Conservation (phyloP, 75 land plant genomes). For the Cryptomeria japonica region DNA sequence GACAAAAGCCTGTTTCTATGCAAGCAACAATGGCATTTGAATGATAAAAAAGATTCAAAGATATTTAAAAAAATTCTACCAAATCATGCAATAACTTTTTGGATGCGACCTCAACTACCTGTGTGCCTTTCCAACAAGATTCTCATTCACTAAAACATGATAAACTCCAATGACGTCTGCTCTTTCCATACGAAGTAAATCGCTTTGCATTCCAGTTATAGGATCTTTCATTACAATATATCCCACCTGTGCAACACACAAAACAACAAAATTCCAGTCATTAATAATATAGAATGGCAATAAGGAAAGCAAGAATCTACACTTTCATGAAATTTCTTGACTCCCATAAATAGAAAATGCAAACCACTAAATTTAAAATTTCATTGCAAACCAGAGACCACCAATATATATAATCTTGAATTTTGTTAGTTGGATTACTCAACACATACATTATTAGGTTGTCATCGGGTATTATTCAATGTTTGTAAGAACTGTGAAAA, state of each 20-base stretch:
- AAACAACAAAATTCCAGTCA: neutral
- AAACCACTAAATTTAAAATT: no score
- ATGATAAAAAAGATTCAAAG: constrained; percentile 7
- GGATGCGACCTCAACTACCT: constrained; percentile 45
- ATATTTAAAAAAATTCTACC: neutral
- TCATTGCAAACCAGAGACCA: no score
- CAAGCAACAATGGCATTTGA: neutral
- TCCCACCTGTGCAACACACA: constrained; percentile 52
- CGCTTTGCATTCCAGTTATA: constrained; percentile 43
- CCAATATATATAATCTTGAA: no score
- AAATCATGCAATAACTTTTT: neutral
- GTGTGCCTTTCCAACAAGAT: constrained; percentile 47
- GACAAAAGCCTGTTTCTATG: neutral
- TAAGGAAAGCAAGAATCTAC: neutral
- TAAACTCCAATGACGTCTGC: constrained; percentile 74
- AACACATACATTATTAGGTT: no score
- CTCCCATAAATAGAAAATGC: no score
- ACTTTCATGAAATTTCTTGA: no score
- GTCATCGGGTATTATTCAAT: no score
- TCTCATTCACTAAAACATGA: constrained; percentile 70
- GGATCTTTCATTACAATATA: constrained; percentile 90
- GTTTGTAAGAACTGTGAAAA: no score
- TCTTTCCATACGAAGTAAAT: constrained; percentile 60
- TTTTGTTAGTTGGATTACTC: no score
- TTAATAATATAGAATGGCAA: neutral